A percentile compares a stretch with the other conserved stretches of the same genome.
Conservation (phyloP, 345 rosid genomes). For the Nephelium lappaceum region DNA sequence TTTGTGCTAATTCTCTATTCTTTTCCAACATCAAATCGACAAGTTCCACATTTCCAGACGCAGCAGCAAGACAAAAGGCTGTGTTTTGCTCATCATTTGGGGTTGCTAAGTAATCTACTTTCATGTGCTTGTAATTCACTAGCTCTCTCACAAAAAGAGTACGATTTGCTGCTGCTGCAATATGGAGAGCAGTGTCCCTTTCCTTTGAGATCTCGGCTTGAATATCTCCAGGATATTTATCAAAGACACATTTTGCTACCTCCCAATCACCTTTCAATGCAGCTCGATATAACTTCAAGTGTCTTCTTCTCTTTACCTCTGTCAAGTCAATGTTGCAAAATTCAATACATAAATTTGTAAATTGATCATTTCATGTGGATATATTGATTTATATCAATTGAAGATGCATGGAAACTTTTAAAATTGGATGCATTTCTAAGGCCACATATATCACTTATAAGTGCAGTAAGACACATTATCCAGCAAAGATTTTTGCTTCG, state of each 20-base stretch:
- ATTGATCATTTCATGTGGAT: too few relatives aligned
- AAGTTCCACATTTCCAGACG: constrained; percentile 13
- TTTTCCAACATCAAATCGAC: constrained; percentile 4
- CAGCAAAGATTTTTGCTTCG: too few relatives aligned
- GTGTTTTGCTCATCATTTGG: neutral
- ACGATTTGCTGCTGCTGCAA: constrained; percentile 19
- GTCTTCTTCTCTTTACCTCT: constrained; percentile 1
- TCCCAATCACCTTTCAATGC: constrained; percentile 21
- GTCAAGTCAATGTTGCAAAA: neutral
- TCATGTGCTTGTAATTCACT: neutral
- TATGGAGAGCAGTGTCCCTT: constrained; percentile 23
- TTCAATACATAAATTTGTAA: too few relatives aligned
- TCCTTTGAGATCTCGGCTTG: neutral
- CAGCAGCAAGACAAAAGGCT: constrained; percentile 16
- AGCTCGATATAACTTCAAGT: constrained; percentile 7
- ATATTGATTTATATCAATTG: too few relatives aligned
- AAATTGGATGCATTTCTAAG: too few relatives aligned
- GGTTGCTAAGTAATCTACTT: neutral
- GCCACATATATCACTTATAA: too few relatives aligned
- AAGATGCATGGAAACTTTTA: too few relatives aligned
- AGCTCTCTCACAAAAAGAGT: constrained; percentile 7
- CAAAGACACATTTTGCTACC: neutral
- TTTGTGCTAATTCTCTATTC: neutral
- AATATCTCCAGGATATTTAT: neutral
- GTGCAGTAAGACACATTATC: too few relatives aligned